phyloP scores from a whole-genome alignment of 257 asterid species.

The Solanum commersonii region DNA sequence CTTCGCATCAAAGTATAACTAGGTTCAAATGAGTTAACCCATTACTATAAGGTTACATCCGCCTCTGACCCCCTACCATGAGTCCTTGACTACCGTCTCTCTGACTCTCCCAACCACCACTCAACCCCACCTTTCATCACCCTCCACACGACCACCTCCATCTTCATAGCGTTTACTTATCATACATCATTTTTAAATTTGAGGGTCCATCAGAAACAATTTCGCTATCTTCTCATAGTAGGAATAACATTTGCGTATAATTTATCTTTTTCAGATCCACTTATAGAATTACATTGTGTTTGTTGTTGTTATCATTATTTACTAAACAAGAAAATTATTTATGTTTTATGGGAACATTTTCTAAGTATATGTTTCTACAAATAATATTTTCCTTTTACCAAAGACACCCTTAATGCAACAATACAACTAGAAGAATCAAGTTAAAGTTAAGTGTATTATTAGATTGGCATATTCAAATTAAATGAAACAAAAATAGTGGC shows the following conservation, averaged over 20 bases:
- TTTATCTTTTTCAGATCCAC: neutral
- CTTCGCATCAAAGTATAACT: too few relatives aligned
- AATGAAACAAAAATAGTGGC: neutral
- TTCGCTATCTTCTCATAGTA: too few relatives aligned
- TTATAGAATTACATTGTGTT: too few relatives aligned
- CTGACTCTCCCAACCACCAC: neutral
- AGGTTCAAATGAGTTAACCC: neutral
- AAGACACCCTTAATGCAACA: neutral
- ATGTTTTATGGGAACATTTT: neutral
- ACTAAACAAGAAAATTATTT: too few relatives aligned
- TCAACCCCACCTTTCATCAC: neutral
- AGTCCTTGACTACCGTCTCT: neutral
- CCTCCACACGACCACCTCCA: neutral
- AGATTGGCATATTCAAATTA: neutral
- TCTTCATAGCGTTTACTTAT: neutral
- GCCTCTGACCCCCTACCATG: neutral
- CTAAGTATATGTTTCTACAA: neutral
- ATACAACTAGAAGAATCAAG: neutral
- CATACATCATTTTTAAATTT: neutral
- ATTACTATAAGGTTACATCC: too few relatives aligned
- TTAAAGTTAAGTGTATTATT: neutral
- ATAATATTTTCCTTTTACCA: neutral
- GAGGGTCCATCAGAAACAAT: fast-evolving
- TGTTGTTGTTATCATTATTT: too few relatives aligned
- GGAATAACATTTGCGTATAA: neutral